Base-by-base conservation (phyloP, 1,284 basidiomycete species). In the Pyrrhoderma lamaoense region DNA sequence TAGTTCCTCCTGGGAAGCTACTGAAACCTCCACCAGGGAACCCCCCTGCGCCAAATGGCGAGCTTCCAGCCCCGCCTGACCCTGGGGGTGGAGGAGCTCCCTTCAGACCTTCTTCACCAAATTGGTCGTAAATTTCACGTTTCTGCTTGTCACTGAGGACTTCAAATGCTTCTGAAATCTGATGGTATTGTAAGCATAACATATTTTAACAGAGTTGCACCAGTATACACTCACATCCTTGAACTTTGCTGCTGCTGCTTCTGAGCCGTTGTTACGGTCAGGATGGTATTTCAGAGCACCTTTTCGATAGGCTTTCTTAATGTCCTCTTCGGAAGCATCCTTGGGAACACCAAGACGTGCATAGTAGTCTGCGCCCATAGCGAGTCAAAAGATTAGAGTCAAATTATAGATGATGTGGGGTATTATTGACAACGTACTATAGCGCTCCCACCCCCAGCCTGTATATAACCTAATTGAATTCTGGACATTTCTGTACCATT, bases 91-190 rank as follows among this genome's bases (percentile, higher is more conserved):
- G 76, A 34, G 73, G 75, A 34, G 78, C 77, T 16, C 76, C 77
- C 66, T 98, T 97, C 58, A 98, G 76, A 1, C 95, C 95, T 58
- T 98, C 95, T 67, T 97, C 95, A 31, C 95, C 95, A 56, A 93
- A 88, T 60, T 95, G 92, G 67, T 99, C 95, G 60, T 96, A 99
- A 23, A 98, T 70, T 0, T 90, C 74, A 44, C 92, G 85, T 69
- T 98, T 99, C 67, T 98, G 79, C 70, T 87, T 85, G 69, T 98
- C 94, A 49, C 80, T 90, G 48, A 98, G 80, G 44, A 98, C 95
- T 67, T 99, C 95, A 62, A 95, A 98, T 0, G 95, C 95, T 73
- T 99, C 95, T 21, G 90, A 90, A 53, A 96, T 79, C 88, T 91
- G 34, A 89, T 53, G 96, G 79, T 87, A 91, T 27, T 19, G 49